Base-by-base conservation (phyloP, 495 filamentous ascomycete species). In the Penicillium ucsense region DNA sequence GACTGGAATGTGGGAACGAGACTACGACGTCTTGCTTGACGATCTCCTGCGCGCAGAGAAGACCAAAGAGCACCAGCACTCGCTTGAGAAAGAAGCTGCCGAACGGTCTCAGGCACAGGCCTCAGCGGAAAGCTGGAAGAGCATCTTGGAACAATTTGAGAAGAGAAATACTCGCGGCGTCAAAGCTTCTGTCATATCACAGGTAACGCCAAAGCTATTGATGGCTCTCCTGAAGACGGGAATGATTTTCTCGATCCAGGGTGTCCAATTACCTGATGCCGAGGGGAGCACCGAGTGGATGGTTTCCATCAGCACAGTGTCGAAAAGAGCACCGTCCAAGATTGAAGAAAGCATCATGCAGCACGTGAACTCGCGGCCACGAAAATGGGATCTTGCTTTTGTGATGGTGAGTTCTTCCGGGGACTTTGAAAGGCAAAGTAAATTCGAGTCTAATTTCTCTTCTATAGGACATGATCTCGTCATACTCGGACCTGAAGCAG, bases 381-480 rank as follows among this genome's bases (percentile, higher is more conserved):
- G 63, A 20, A 66, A 70, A 43, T 74, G 70, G 70, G 67, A 74
- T 52, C 60, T 74, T 29, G 42, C 56, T 20, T 67, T 63, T 52
- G 55, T 74, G 43, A 47, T 74, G 39, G 70, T 74, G 52, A 54
- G 67, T 32, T 32, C 3, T 8, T 62, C 39, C 3, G 8, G 6
- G 3, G 37, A 6, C 6, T 5, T 6, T 37, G 4, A 3, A 2
- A 12, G 12, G 33, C 4, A 7, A 1, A 30, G 5, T 35, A 8
- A 45, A 36, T 5, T 2, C 2, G 31, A 41, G 33, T 36, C 53
- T 64, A 35, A 61, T 41, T 9, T 37, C 32, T 5, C 5, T 12
- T 29, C 4, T 45, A 20, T 20, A 71, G 67, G 66, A 71, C 40
- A 66, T 69, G 64, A 63, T 69, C 6, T 56, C 62, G 37, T 66